Percentiles rank a stretch among this genome's conserved stretches.
Evolutionary conservation across 2,329 filamentous ascomycete species (phyloP).

Genomic region (Clonostachys byssicola): DNA sequence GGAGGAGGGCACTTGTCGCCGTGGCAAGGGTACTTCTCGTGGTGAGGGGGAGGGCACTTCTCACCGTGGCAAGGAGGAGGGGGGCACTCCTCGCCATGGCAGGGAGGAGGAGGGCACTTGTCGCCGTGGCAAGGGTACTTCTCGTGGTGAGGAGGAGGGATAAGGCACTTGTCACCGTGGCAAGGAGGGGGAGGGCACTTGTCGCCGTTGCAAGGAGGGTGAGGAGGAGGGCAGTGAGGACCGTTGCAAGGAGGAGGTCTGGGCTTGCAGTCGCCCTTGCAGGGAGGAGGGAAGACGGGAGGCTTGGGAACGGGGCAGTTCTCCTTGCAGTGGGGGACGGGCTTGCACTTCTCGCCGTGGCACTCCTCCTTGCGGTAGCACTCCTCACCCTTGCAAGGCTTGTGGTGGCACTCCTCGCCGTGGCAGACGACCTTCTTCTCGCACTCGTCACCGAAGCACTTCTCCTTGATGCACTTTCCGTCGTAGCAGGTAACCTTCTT

Average conservation of each 20-base stretch:
- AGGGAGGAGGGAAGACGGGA: constrained; percentile 1
- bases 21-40: too few species aligned
- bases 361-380: constrained; percentile 22
- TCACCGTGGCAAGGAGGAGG: too few species aligned
- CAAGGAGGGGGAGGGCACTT: constrained; percentile 1
- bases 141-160: background rate
- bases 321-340: constrained; percentile 10
- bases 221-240: constrained; percentile 1
- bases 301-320: constrained; percentile 8
- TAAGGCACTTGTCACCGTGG: background rate
- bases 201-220: background rate
- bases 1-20: too few species aligned
- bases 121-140: background rate
- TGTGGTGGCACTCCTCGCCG: constrained; percentile 18
- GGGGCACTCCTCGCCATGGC: background rate
- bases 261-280: constrained; percentile 2
- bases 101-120: background rate
- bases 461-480: constrained; percentile 20
- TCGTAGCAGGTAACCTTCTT: constrained; percentile 27
- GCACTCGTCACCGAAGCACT: constrained; percentile 16
- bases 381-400: constrained; percentile 17
- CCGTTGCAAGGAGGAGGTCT: constrained; percentile 4
- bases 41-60: too few species aligned
- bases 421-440: constrained; percentile 24
- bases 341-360: constrained; percentile 15